phyloP scores from a whole-genome alignment of 2,329 filamentous ascomycete species.

The Ascochyta pisi region DNA sequence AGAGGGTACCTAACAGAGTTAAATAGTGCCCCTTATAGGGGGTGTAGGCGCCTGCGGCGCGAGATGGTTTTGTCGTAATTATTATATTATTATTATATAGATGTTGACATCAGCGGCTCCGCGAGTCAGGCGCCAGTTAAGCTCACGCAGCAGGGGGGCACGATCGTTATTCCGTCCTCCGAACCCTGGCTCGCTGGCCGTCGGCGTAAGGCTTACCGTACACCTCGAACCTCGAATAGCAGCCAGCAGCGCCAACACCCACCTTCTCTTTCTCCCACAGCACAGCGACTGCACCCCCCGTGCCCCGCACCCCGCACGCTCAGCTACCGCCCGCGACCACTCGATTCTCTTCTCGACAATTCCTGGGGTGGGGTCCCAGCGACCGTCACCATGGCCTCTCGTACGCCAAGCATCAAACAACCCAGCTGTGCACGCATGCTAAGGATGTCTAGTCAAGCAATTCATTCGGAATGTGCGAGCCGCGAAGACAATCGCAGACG shows the following conservation, averaged over 20 bases:
- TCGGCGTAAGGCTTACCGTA: constrained; percentile 26
- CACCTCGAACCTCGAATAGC: constrained; percentile 28
- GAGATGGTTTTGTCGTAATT: too few species aligned
- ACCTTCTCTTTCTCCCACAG: background rate
- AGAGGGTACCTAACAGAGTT: too few species aligned
- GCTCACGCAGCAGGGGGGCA: constrained; percentile 7
- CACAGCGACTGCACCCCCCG: background rate
- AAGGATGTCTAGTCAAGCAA: constrained; percentile 79
- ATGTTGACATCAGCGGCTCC: constrained; percentile 21
- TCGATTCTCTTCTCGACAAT: constrained; percentile 24
- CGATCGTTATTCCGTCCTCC: constrained; percentile 2
- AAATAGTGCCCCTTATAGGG: too few species aligned
- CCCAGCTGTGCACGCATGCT: constrained; percentile 36
- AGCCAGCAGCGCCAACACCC: constrained; percentile 21
- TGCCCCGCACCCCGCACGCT: constrained; percentile 2
- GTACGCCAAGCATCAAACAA: constrained; percentile 52
- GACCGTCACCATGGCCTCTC: constrained; percentile 63
- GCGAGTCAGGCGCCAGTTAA: constrained; percentile 14
- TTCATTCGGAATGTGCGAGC: constrained; percentile 99
- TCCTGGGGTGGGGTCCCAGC: constrained; percentile 57
- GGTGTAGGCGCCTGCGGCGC: too few species aligned
- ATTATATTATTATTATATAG: too few species aligned
- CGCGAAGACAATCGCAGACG: constrained; percentile 98
- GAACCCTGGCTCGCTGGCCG: constrained; percentile 29
- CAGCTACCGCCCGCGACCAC: constrained; percentile 3